Evolutionary conservation across 2,329 filamentous ascomycete species (phyloP).

Genomic region (Fusarium protoensiforme): DNA sequence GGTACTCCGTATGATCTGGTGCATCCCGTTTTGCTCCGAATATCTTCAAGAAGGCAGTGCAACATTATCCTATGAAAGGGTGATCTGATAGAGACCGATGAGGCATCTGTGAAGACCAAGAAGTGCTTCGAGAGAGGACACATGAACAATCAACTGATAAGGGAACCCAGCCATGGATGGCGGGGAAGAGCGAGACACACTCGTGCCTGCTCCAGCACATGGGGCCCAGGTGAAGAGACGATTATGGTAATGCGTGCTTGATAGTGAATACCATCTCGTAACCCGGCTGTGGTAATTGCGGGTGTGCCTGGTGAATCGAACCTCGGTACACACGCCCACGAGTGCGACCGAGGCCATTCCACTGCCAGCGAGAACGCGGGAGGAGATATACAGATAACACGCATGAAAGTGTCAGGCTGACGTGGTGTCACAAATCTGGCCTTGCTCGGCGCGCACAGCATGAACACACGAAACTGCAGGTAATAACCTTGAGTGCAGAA

Average conservation of each 20-base stretch:
- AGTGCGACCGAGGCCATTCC: background rate
- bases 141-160: background rate
- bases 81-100: background rate
- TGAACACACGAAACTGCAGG: conserved; percentile 8
- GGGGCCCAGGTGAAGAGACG: background rate
- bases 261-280: background rate
- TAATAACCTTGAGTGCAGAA: background rate
- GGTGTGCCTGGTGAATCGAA: background rate
- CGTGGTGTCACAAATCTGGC: conserved; percentile 9
- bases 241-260: background rate
- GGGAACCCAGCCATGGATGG: background rate
- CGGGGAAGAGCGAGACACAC: background rate
- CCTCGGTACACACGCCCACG: background rate
- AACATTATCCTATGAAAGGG: background rate
- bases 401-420: background rate
- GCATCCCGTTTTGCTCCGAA: background rate
- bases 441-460: conserved; percentile 27
- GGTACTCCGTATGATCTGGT: background rate
- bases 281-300: background rate
- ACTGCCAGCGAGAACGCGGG: background rate
- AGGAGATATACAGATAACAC: background rate
- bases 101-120: background rate
- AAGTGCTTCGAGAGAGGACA: background rate
- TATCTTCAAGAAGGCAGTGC: background rate
- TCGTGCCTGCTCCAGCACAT: background rate